Evolutionary conservation across 306 rosid species (phyloP).

Genomic region (Trichosanthes truncata): DNA sequence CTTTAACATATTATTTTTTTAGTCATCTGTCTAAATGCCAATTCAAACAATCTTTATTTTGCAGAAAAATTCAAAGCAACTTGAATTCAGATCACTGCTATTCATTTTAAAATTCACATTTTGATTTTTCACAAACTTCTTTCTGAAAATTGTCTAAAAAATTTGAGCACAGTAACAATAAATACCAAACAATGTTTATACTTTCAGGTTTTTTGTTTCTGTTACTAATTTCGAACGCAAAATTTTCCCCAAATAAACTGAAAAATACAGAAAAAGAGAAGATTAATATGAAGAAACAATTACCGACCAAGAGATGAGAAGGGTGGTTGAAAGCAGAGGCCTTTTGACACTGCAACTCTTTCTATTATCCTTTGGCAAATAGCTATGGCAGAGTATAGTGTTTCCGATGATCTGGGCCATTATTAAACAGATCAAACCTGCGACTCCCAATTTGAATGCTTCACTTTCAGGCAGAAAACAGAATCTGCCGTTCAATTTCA

Average conservation of each 20-base stretch:
- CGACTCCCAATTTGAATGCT: conserved; percentile 58
- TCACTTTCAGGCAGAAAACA: conserved; percentile 66
- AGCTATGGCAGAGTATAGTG: conserved; percentile 24
- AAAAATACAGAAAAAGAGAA: not conserved
- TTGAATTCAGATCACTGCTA: not conserved
- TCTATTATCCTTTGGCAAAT: conserved; percentile 30
- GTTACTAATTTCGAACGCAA: not conserved
- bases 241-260: not conserved
- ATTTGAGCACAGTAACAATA: not conserved
- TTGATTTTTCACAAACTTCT: not conserved
- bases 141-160: not conserved
- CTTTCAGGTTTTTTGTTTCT: not conserved
- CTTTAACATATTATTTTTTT: not conserved
- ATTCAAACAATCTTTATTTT: not conserved
- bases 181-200: not conserved
- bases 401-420: conserved; percentile 53
- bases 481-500: conserved; percentile 44
- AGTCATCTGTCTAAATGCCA: not conserved
- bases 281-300: not conserved
- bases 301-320: conserved; percentile 73
- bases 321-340: conserved; percentile 34
- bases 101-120: not conserved
- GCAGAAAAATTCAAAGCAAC: not conserved
- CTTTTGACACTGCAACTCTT: conserved; percentile 24
- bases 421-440: conserved; percentile 41